Base-by-base conservation (phyloP, 2,329 filamentous ascomycete genomes). In the Penicillium verrucosum region DNA sequence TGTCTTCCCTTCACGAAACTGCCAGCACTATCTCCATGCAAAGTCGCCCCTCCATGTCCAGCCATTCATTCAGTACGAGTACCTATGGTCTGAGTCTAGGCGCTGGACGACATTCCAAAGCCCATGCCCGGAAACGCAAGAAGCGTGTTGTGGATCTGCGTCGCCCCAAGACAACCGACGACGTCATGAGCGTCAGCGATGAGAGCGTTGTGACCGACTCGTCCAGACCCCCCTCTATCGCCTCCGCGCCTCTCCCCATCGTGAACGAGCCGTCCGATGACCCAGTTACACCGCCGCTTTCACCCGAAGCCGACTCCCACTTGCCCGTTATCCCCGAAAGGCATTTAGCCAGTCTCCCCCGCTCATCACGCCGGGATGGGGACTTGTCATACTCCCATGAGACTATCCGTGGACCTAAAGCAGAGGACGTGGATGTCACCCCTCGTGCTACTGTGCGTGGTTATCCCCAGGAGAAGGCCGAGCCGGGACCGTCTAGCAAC, bases 1-100 rank as follows among this genome's bases (percentile, higher is more conserved):
- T 87, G 6, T 89, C 90, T 64, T 90, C 64, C 2, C 6, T 90
- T 66, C 89, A 85, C 18, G 88, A 91, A 67, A 84, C 82, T 21
- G 85, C 84, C 42, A 90, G 87, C 69, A 79, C 84, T n/a, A 83
- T 84, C 4, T 82, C 86, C 43, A 69, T 85, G 46, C 83, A 86
- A n/a, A 87, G 86, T 7, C 81, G 90, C 43, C 72, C 74, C 6
- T 69, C 73, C 12, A 58, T 71, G 30, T 66, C 67, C 4, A 63
- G 66, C 12, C 69, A 75, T 37, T 69, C 68, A 3, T 73, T 75
- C 53, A 75, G 68, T 47, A 68, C 71, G 42, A 76, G 70, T 52
- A 68, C 71, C 46, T 75, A 74, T 53, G 74, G 76, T 0, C 63
- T 78, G 56, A 74, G 66, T 50, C 57, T 77, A 57, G 72, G 73